A percentile compares a stretch with the other conserved stretches of the same genome.
Conservation (phyloP, 2,329 filamentous ascomycete genomes). For the Fusarium acutatum region DNA sequence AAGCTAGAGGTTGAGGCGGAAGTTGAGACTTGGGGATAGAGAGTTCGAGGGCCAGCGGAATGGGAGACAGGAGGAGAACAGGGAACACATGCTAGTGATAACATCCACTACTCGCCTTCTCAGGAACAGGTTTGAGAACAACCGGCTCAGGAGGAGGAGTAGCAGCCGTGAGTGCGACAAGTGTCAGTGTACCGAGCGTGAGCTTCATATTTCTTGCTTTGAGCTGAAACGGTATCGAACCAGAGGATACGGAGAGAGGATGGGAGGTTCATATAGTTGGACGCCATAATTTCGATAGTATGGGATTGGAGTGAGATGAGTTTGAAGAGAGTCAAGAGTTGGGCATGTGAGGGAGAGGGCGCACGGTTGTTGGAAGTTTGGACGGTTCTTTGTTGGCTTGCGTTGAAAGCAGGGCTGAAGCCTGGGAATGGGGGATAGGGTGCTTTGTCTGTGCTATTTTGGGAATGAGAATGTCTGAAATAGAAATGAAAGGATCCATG, state of each 20-base stretch:
- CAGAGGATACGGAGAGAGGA: neutral
- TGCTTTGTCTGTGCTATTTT: neutral
- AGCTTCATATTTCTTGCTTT: conserved; percentile 17
- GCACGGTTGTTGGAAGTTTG: neutral
- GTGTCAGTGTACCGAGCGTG: neutral
- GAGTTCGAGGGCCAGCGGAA: too few species aligned
- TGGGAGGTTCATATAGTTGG: neutral
- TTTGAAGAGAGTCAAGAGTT: neutral
- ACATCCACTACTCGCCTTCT: neutral
- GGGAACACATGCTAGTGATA: conserved; percentile 27
- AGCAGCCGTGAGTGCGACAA: neutral
- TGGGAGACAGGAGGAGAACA: too few species aligned
- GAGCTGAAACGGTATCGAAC: too few species aligned
- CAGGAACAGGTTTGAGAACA: conserved; percentile 5
- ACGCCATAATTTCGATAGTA: accelerated
- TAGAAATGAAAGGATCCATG: neutral
- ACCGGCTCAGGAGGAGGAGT: neutral
- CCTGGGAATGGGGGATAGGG: too few species aligned
- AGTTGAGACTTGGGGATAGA: too few species aligned
- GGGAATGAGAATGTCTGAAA: accelerated
- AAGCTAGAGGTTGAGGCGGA: too few species aligned
- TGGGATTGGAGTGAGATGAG: neutral
- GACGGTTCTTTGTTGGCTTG: neutral
- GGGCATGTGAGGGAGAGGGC: neutral
- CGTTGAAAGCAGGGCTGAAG: accelerated